A percentile compares a stretch with the other conserved stretches of the same genome.
Conservation (phyloP, 768 basidiomycete genomes). For the Leccinellum rugosiceps region DNA sequence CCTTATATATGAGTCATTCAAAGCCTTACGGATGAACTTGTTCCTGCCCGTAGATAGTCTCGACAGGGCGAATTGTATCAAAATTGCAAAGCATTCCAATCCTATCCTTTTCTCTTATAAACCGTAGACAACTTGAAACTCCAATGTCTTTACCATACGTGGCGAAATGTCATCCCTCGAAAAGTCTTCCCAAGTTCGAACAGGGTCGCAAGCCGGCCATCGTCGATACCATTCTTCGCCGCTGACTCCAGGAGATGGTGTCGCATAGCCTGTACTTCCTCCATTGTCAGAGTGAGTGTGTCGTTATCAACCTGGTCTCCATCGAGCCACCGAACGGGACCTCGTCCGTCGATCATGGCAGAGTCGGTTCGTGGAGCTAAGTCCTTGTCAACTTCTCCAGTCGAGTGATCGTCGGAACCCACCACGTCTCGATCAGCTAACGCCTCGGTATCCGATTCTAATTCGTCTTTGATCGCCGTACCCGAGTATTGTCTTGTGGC, state of each 20-base stretch:
- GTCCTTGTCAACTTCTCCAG: not conserved
- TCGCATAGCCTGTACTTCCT: constrained; percentile 18
- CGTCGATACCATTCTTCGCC: not conserved
- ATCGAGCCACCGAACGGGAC: not conserved
- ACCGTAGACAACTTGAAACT: not conserved
- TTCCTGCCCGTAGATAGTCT: not conserved
- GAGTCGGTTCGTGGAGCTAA: not conserved
- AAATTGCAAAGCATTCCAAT: not conserved
- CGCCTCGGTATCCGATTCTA: not conserved
- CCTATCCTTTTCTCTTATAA: not conserved
- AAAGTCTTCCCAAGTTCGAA: constrained; percentile 23
- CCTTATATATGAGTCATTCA: too few relatives aligned
- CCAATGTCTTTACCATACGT: constrained; percentile 20
- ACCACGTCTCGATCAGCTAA: not conserved
- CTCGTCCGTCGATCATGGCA: not conserved
- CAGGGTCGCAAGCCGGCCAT: constrained; percentile 13
- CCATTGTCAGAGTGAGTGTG: constrained; percentile 16
- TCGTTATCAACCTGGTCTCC: constrained; percentile 3
- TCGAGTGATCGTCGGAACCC: not conserved
- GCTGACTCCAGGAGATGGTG: constrained; percentile 6
- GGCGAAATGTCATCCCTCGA: constrained; percentile 22
- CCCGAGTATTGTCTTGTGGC: not conserved
- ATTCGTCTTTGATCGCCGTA: not conserved
- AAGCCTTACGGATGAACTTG: too few relatives aligned
- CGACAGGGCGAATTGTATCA: not conserved